These are phyloP conservation scores for Rhamnella rubrinervis DNA, from an alignment of 331 rosid species.

Conservation along the genomic window DNA sequence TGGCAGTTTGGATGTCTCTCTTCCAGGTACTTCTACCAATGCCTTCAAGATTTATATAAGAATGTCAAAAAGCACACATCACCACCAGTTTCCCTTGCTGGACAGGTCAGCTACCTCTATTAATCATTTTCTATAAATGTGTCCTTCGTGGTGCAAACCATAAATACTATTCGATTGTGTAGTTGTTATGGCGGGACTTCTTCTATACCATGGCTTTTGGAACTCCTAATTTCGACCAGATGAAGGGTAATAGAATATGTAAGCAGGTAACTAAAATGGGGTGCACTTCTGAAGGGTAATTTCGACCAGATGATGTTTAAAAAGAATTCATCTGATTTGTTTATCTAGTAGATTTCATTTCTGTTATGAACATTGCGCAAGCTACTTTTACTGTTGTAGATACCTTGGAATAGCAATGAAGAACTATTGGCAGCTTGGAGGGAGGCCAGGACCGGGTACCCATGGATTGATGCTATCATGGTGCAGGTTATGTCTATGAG, in stretches of 20 bases:
- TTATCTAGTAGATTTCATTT: background rate
- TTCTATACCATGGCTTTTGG: slow-evolving; percentile 91
- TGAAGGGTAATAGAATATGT: slow-evolving; percentile 80
- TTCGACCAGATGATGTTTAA: background rate
- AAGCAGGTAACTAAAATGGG: slow-evolving; percentile 61
- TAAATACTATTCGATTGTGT: slow-evolving; percentile 16
- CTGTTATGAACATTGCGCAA: background rate
- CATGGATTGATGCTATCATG: slow-evolving; percentile 98
- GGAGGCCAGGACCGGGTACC: slow-evolving; percentile 86
- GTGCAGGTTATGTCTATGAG: slow-evolving; percentile 59
- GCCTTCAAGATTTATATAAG: slow-evolving; percentile 64
- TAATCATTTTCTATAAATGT: slow-evolving; percentile 7
- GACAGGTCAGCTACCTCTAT: slow-evolving; percentile 61
- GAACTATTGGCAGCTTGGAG: slow-evolving; percentile 83
- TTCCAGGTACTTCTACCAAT: slow-evolving; percentile 78
- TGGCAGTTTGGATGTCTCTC: slow-evolving; percentile 95
- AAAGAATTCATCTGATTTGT: background rate
- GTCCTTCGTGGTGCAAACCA: slow-evolving; percentile 25
- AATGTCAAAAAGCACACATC: slow-evolving; percentile 61
- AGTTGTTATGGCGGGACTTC: slow-evolving; percentile 94
- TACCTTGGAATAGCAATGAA: slow-evolving; percentile 82
- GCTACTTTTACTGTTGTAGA: slow-evolving; percentile 31
- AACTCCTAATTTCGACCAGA: slow-evolving; percentile 83
- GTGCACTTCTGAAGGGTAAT: background rate
- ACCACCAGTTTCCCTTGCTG: slow-evolving; percentile 86